Evolutionary conservation across 169 alveolate genomes (phyloP).

Genomic region (Cryptosporidium ryanae): DNA sequence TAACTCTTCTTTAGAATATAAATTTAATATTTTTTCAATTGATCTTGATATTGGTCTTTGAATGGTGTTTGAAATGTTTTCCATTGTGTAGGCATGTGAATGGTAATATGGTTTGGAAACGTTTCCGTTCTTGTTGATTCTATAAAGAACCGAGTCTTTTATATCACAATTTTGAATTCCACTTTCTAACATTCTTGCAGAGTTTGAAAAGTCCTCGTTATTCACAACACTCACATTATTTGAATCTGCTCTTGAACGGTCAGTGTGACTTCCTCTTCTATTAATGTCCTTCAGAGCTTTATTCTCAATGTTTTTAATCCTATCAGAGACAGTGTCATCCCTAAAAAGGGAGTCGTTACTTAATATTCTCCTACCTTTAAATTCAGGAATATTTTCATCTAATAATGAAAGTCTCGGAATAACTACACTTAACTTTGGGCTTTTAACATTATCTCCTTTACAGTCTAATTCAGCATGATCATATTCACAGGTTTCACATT

Average conservation of each 20-base stretch:
- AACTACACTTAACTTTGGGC: not conserved
- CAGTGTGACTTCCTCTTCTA: not conserved
- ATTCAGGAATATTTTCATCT: not conserved
- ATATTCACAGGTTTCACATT: not conserved
- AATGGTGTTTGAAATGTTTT: constrained; percentile 27
- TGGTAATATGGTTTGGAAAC: not conserved
- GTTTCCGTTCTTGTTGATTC: not conserved
- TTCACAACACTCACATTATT: not conserved
- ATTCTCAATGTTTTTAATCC: no score
- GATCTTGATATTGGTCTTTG: constrained; percentile 57
- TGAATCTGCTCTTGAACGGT: no score
- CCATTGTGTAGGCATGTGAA: constrained; percentile 58
- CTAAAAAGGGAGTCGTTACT: no score
- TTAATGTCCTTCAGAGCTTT: not conserved
- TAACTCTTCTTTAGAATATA: constrained; percentile 64
- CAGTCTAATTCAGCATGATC: not conserved
- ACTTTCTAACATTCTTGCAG: not conserved
- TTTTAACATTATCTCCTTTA: not conserved
- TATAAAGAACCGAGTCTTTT: not conserved
- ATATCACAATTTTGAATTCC: no score
- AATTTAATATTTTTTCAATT: constrained; percentile 34
- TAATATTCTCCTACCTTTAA: not conserved
- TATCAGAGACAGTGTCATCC: no score
- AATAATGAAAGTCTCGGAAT: not conserved
- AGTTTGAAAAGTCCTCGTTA: constrained; percentile 5